Evolutionary conservation across 129 eudicot species (phyloP).

Genomic region (Centaurea solstitialis): DNA sequence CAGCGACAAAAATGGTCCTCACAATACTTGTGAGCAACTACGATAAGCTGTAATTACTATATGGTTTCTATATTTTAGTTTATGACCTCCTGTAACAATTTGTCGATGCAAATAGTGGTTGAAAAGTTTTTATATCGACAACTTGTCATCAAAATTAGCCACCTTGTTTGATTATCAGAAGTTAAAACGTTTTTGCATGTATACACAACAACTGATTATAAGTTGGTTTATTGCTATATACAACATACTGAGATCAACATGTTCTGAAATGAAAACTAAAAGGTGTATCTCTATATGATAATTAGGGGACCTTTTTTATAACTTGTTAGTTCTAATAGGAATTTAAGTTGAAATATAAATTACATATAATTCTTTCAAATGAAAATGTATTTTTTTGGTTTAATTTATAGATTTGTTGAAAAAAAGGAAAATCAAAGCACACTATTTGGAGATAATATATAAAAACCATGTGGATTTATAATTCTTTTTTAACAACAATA

Average conservation of each 20-base stretch:
- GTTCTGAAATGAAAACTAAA: background rate
- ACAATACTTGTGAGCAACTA: background rate
- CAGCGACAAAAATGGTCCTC: background rate
- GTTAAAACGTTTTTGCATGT: too few species aligned
- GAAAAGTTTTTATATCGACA: background rate
- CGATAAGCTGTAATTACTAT: too few species aligned
- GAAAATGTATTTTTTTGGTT: too few species aligned
- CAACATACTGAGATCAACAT: background rate
- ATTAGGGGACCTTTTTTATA: background rate
- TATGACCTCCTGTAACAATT: background rate
- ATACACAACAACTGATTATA: background rate
- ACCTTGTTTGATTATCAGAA: background rate
- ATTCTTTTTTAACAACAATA: background rate
- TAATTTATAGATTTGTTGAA: too few species aligned
- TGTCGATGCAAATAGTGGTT: background rate
- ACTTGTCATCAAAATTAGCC: background rate
- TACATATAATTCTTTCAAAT: too few species aligned
- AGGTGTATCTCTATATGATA: background rate
- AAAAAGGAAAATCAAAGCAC: background rate
- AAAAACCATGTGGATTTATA: background rate
- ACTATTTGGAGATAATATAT: background rate
- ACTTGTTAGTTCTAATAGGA: too few species aligned
- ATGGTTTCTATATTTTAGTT: too few species aligned
- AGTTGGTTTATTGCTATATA: background rate
- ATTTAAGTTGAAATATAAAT: background rate